Evolutionary conservation across 129 eudicot genomes (phyloP).

Genomic region (Artemisia argyi): DNA sequence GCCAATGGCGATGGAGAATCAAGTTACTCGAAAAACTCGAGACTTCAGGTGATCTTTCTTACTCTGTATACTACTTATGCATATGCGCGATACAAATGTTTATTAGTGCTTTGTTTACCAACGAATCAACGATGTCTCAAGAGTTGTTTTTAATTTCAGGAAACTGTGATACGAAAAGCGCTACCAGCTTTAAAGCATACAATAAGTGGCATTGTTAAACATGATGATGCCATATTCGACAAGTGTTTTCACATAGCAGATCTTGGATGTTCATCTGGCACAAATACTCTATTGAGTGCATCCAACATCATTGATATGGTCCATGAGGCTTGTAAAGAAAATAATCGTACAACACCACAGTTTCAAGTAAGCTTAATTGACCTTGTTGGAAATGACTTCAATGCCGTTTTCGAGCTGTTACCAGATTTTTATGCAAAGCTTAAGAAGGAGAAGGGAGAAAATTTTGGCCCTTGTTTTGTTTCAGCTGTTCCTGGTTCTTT

Average conservation of each 20-base stretch:
- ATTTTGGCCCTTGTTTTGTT: constrained; percentile 39
- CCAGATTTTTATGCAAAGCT: constrained; percentile 39
- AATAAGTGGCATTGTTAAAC: constrained; percentile 10
- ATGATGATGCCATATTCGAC: not conserved
- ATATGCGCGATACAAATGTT: not conserved
- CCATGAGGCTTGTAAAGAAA: not conserved
- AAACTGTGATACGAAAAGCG: constrained; percentile 20
- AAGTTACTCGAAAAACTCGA: constrained; percentile 25
- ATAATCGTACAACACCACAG: constrained; percentile 36
- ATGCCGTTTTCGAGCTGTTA: constrained; percentile 39
- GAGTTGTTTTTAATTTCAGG: constrained; percentile 26
- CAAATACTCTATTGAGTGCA: constrained; percentile 45
- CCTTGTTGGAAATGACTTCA: constrained; percentile 69
- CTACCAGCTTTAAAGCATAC: constrained; percentile 15
- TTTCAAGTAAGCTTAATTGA: constrained; percentile 48
- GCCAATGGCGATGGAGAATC: constrained; percentile 21
- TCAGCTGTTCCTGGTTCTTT: constrained; percentile 45
- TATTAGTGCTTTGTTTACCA: no score
- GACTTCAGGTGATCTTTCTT: constrained; percentile 22
- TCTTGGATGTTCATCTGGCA: constrained; percentile 64
- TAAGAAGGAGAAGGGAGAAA: constrained; percentile 31
- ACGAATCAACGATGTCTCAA: not conserved
- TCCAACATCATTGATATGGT: constrained; percentile 34
- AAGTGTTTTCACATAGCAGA: constrained; percentile 47
- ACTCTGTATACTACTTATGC: not conserved